phyloP scores from a whole-genome alignment of 495 filamentous ascomycete species.

The Glutinoglossum americanum region DNA sequence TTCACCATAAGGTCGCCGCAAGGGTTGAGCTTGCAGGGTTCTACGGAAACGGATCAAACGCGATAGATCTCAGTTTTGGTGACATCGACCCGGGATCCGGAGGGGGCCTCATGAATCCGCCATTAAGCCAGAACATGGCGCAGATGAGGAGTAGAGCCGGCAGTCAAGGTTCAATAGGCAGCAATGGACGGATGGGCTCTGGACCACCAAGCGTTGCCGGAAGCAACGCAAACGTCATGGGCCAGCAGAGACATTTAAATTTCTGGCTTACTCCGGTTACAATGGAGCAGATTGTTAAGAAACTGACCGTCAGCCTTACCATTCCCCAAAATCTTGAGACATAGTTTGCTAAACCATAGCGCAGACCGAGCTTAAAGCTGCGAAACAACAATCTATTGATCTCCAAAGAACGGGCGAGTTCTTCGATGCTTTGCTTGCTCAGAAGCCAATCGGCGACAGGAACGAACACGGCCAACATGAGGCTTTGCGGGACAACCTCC shows the following conservation, averaged over 20 bases:
- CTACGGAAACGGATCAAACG: constrained; percentile 39
- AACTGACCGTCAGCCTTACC: constrained; percentile 48
- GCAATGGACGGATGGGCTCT: constrained; percentile 24
- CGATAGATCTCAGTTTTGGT: constrained; percentile 74
- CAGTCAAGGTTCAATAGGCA: constrained; percentile 45
- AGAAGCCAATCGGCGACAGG: constrained; percentile 37
- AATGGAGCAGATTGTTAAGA: constrained; percentile 87
- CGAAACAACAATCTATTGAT: constrained; percentile 70
- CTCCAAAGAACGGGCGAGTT: constrained; percentile 64
- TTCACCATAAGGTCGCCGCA: constrained; percentile 93
- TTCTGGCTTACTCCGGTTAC: constrained; percentile 76
- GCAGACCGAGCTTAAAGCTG: constrained; percentile 71
- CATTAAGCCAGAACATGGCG: constrained; percentile 30
- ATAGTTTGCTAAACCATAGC: constrained; percentile 5
- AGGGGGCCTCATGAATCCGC: constrained; percentile 40
- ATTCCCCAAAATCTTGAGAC: constrained; percentile 6
- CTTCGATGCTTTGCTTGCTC: constrained; percentile 48
- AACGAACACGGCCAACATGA: constrained; percentile 18
- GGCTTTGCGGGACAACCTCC: not conserved
- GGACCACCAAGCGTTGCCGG: constrained; percentile 29
- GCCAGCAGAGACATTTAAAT: constrained; percentile 47
- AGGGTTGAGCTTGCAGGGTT: constrained; percentile 88
- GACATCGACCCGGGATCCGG: constrained; percentile 53
- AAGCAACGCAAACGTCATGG: constrained; percentile 34
- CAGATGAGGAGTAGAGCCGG: constrained; percentile 48